Conservation (phyloP, 2,329 filamentous ascomycete genomes). For the Ambrosiella xylebori region DNA sequence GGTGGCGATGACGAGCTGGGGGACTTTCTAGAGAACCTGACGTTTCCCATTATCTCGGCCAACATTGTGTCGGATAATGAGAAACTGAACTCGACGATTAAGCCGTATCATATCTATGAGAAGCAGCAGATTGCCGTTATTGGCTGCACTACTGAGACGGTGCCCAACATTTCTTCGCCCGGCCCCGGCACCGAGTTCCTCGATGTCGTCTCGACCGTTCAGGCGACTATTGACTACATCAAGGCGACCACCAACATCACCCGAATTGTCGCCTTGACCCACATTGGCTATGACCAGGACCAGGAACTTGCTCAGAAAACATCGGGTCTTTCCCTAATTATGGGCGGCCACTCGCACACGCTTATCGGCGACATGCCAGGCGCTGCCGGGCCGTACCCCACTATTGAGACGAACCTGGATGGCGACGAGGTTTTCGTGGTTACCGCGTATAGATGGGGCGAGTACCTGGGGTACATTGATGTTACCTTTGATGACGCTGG, state of each 20-base stretch:
- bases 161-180: slow-evolving; percentile 39
- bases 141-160: slow-evolving; percentile 44
- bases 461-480: slow-evolving; percentile 51
- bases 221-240: slow-evolving; percentile 45
- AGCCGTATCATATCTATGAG: slow-evolving; percentile 47
- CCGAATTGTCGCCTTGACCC: slow-evolving; percentile 47
- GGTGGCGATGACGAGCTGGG: slow-evolving; percentile 45
- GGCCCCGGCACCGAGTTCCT: slow-evolving; percentile 40
- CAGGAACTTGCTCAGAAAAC: slow-evolving; percentile 41
- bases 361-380: slow-evolving; percentile 41
- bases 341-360: slow-evolving; percentile 45
- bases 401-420: slow-evolving; percentile 40
- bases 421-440: slow-evolving; percentile 53
- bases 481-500: slow-evolving; percentile 44
- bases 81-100: slow-evolving; percentile 43
- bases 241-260: slow-evolving; percentile 43
- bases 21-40: slow-evolving; percentile 43
- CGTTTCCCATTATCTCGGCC: slow-evolving; percentile 45
- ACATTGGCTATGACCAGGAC: slow-evolving; percentile 50
- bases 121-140: slow-evolving; percentile 44
- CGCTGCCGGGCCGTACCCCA: slow-evolving; percentile 44
- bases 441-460: slow-evolving; percentile 50
- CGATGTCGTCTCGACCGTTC: slow-evolving; percentile 39
- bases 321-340: slow-evolving; percentile 48
- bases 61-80: slow-evolving; percentile 45